Conservation (phyloP, 768 basidiomycete genomes). For the Suillus bovinus region DNA sequence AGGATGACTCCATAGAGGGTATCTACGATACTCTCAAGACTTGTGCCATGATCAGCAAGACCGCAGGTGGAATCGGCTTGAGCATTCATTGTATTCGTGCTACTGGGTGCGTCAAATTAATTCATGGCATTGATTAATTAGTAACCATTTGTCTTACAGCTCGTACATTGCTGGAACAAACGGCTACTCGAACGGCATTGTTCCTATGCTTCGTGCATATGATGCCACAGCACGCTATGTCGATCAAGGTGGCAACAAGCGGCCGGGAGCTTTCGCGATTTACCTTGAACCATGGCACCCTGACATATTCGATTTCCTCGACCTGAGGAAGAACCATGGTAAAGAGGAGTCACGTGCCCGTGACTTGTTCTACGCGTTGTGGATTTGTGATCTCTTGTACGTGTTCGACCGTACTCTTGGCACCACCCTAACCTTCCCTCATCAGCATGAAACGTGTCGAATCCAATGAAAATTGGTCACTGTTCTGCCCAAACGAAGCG, state of each 20-base stretch:
- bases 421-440: background rate
- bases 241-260: slow-evolving; percentile 98
- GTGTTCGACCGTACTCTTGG: slow-evolving; percentile 24
- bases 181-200: slow-evolving; percentile 98
- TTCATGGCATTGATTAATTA: background rate
- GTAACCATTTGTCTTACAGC: slow-evolving; percentile 37
- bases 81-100: slow-evolving; percentile 97
- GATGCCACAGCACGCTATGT: slow-evolving; percentile 99
- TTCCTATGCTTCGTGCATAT: slow-evolving; percentile 98
- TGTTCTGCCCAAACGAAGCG: slow-evolving; percentile 98
- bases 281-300: slow-evolving; percentile 99
- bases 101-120: slow-evolving; percentile 64
- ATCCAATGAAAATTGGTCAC: slow-evolving; percentile 83
- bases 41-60: slow-evolving; percentile 99
- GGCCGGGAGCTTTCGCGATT: slow-evolving; percentile 97
- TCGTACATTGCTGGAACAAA: slow-evolving; percentile 99
- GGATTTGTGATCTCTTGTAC: slow-evolving; percentile 97
- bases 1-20: slow-evolving; percentile 97
- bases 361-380: slow-evolving; percentile 96
- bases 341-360: slow-evolving; percentile 97
- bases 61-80: slow-evolving; percentile 96
- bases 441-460: slow-evolving; percentile 96
- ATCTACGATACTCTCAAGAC: slow-evolving; percentile 99
- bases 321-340: slow-evolving; percentile 97
- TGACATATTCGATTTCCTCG: slow-evolving; percentile 96